These are phyloP conservation scores for Phytophthora fragariaefolia DNA, from an alignment of 352 stramenopile species.

Conservation along the genomic window DNA sequence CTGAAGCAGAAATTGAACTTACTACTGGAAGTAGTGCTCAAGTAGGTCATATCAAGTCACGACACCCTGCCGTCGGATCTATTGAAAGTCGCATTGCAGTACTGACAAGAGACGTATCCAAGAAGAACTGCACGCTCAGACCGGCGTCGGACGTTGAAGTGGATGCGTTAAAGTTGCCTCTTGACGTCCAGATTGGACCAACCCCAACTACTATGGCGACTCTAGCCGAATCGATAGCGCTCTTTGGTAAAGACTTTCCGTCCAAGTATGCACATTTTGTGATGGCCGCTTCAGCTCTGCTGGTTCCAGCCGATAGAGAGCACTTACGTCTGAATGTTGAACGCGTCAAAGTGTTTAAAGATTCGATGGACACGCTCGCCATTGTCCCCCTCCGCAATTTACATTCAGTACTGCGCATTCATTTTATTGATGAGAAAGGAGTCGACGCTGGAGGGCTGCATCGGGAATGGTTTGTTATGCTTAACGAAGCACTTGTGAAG, in stretches of 20 bases:
- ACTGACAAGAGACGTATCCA: neutral
- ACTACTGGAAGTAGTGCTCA: no score
- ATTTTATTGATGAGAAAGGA: constrained; percentile 67
- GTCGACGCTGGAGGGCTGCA: constrained; percentile 72
- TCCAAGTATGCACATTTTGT: constrained; percentile 46
- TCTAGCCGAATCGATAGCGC: constrained; percentile 15
- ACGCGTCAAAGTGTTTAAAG: constrained; percentile 32
- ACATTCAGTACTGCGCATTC: constrained; percentile 44
- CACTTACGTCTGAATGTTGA: constrained; percentile 36
- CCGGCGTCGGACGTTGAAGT: neutral
- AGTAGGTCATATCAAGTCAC: no score
- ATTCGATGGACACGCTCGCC: constrained; percentile 43
- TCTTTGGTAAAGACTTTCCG: constrained; percentile 33
- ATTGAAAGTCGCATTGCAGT: constrained; percentile 23
- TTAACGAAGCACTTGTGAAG: constrained; percentile 46
- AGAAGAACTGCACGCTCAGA: constrained; percentile 3
- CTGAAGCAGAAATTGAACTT: neutral
- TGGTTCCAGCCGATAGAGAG: constrained; percentile 30
- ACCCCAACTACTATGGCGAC: neutral
- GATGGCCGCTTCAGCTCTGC: constrained; percentile 16
- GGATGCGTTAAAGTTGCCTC: constrained; percentile 18
- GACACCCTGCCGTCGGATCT: constrained; percentile 9
- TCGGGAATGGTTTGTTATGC: constrained; percentile 74
- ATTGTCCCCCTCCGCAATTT: constrained; percentile 32
- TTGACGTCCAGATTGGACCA: constrained; percentile 8